Base-by-base conservation (phyloP, 768 basidiomycete genomes). In the Phallus indusiatus region DNA sequence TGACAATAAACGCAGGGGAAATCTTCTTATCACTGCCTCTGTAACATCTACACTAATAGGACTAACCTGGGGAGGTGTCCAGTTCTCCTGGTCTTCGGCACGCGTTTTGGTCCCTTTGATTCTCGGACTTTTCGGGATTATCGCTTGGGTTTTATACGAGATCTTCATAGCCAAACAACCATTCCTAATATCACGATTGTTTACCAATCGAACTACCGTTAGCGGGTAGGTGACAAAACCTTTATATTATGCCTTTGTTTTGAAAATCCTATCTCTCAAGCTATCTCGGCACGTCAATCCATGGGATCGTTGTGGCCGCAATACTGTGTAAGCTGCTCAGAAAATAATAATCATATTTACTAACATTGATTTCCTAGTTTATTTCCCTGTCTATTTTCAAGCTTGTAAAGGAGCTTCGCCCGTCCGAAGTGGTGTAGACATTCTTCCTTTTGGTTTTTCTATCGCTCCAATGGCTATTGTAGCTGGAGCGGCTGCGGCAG, bases 31-130 rank as follows among this genome's bases (percentile, higher is more conserved):
- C 14, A 71, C 78, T 24, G 64, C 68, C 0, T 68, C 71, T 7
- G 71, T 77, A 1, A 66, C 67, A 7, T 61, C 70, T 6, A 63
- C 60, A n/a, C 72, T 75, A 36, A 67, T 80, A 47, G 78, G 66
- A 0, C 66, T 83, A 8, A 80, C 77, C 1, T 80, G 76, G 75
- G 81, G 74, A 17, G 80, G 81, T 1, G 66, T 73, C 21, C 62
- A 64, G 0, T 77, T 73, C 58, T 54, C 74, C 0, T 83, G 81
- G 81, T 60, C 57, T 2, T 75, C 74, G 0, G 67, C 64, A 12
- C 62, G 61, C 1, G 72, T 80, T 11, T 67, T 82, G 18, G 69
- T 70, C 1, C 77, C 79, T 0, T 67, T 82, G 1, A 62, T 74
- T 18, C 36, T 79, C 22, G 81, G 81, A 0, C 4, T 75, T 4